Evolutionary conservation across 176 grass and related monocot genomes (phyloP).

Genomic region (Zoysia pacifica): DNA sequence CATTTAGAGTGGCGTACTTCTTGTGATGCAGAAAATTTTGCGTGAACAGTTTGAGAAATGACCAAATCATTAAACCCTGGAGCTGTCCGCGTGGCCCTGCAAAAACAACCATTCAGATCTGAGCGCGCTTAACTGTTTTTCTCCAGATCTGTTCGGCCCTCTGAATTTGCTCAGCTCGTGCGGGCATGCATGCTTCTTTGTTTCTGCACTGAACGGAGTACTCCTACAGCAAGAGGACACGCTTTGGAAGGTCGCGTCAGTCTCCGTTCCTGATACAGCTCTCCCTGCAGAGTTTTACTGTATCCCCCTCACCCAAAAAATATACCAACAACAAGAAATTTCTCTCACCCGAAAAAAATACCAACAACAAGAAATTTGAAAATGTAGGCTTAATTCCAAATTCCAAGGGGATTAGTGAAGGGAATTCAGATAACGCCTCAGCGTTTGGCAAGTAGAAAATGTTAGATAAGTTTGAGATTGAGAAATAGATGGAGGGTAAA

Average conservation of each 20-base stretch:
- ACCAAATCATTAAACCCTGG: slow-evolving; percentile 36
- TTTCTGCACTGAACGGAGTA: slow-evolving; percentile 19
- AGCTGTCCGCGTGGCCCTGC: not conserved
- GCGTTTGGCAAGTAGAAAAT: too few relatives aligned
- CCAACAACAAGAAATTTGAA: not conserved
- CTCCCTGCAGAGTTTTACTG: not conserved
- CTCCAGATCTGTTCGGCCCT: slow-evolving; percentile 46
- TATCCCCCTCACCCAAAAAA: not conserved
- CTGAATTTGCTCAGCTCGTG: slow-evolving; percentile 38
- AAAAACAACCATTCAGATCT: slow-evolving; percentile 42
- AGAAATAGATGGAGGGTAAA: too few relatives aligned
- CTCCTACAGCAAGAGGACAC: slow-evolving; percentile 27
- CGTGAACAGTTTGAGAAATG: slow-evolving; percentile 30
- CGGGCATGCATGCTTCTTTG: slow-evolving; percentile 24
- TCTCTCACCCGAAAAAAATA: not conserved
- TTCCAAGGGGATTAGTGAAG: not conserved
- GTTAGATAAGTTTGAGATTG: too few relatives aligned
- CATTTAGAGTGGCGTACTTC: not conserved
- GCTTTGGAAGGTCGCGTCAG: slow-evolving; percentile 43
- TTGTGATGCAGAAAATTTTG: not conserved
- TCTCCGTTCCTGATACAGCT: slow-evolving; percentile 3
- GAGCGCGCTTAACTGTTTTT: slow-evolving; percentile 27
- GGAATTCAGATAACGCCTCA: not conserved
- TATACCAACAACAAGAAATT: not conserved
- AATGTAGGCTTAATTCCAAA: not conserved